Evolutionary conservation across 768 basidiomycete species (phyloP), one percentile per base, ranked within the genome.

Genomic region (Brasilioporus rufonigricans): DNA sequence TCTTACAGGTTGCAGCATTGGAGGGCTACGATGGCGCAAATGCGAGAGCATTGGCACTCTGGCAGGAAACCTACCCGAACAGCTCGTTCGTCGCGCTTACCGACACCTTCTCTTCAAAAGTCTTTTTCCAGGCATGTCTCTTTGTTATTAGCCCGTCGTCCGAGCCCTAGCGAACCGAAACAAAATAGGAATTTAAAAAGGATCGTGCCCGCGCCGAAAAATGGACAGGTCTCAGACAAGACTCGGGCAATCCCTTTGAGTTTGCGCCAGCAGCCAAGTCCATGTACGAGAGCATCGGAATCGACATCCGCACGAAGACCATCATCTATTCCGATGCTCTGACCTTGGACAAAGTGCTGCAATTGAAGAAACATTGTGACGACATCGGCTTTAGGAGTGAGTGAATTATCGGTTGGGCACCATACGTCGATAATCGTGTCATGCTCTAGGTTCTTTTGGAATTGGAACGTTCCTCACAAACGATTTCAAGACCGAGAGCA

Each of bases 401-500:
- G 76, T 50, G 43, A 19, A 0, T 13, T 39, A 5, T 31, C 5
- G 35, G 19, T 31, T 6, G 23, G 18, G 31, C 24, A n/a, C 4
- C 5, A 4, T 21, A 2, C 18, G 19, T 8, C 23, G 33, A 11
- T 51, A 16, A 24, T 54, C 31, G 51, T 29, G 29, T 14, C 18
- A 16, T 14, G 1, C 44, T 46, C 8, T 40, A 96, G 94, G 86
- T 48, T 81, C 87, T 1, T 98, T 93, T 67, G 97, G 97, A 10
- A 93, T 98, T 41, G 97, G 97, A 1, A 99, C 97, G 0, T 87
- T 80, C 68, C 71, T 98, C 10, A 93, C 93, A 16, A 98, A 97
- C 65, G 94, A 97, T 71, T 97, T 95, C 74, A 65, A 58, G 62
- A 74, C 63, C 43, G 66, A 58, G 68, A 80, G 73, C 51, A 74